Conservation (phyloP, 352 stramenopile species). For the Thraustochytrium aureum region DNA sequence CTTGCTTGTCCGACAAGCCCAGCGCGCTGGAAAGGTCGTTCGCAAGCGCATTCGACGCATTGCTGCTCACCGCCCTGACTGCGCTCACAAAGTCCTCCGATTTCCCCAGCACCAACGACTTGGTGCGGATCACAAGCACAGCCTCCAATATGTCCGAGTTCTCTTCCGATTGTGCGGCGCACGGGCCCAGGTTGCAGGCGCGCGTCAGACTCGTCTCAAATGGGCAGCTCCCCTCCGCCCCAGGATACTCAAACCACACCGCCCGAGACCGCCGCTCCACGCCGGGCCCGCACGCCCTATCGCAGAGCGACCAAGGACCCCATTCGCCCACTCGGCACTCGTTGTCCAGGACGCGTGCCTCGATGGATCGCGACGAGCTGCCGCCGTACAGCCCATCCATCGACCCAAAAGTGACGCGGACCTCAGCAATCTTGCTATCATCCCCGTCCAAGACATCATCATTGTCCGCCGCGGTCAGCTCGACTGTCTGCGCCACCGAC, state of each 20-base stretch:
- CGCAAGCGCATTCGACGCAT: too few species aligned
- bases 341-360: constrained; percentile 17
- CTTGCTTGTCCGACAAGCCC: too few species aligned
- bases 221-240: constrained; percentile 3
- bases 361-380: background rate
- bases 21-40: too few species aligned
- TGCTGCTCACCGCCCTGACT: too few species aligned
- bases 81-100: too few species aligned
- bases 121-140: too few species aligned
- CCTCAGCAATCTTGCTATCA: background rate
- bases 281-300: constrained; percentile 13
- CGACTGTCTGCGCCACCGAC: too few species aligned
- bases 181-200: constrained; percentile 43
- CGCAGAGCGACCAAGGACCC: constrained; percentile 31
- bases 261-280: constrained; percentile 23
- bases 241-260: constrained; percentile 2
- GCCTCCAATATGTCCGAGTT: background rate
- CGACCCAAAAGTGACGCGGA: background rate
- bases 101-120: too few species aligned
- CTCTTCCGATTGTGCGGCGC: background rate
- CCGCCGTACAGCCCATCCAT: constrained; percentile 11
- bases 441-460: constrained; percentile 22
- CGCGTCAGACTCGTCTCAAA: constrained; percentile 22
- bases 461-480: too few species aligned
- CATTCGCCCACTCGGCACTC: constrained; percentile 45